A percentile compares a stretch with the other conserved stretches of the same genome.
Conservation (phyloP, 208 protist species). For the Wallacemonas sp. region DNA sequence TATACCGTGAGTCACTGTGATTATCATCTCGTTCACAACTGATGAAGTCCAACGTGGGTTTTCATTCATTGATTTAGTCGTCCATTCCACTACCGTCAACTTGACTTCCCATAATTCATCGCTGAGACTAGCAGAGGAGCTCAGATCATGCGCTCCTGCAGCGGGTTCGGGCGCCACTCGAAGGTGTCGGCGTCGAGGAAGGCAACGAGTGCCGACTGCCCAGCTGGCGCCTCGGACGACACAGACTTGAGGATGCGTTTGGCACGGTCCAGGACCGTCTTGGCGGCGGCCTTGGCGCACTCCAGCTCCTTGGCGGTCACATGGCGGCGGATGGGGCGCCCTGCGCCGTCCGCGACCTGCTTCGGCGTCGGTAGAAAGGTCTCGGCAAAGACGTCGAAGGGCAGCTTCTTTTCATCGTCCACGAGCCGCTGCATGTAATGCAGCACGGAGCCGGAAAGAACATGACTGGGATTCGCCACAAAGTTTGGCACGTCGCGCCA, state of each 20-base stretch:
- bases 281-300: background rate
- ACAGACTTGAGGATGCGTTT: background rate
- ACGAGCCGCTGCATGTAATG: background rate
- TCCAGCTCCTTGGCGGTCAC: background rate
- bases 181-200: constrained; percentile 5
- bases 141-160: constrained; percentile 14
- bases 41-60: too few relatives aligned
- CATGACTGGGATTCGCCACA: background rate
- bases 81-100: too few relatives aligned
- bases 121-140: constrained; percentile 10
- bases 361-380: constrained; percentile 5
- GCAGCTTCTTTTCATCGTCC: constrained; percentile 7
- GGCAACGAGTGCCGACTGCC: background rate
- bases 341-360: background rate
- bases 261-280: background rate
- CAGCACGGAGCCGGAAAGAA: constrained; percentile 17
- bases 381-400: background rate
- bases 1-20: too few relatives aligned
- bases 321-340: background rate
- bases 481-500: background rate
- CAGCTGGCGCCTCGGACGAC: background rate
- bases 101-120: too few relatives aligned
- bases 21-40: too few relatives aligned
- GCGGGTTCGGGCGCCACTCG: background rate
- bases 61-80: too few relatives aligned